phyloP scores from a whole-genome alignment of 108 stramenopile species.

The Cyclotella distinguenda region DNA sequence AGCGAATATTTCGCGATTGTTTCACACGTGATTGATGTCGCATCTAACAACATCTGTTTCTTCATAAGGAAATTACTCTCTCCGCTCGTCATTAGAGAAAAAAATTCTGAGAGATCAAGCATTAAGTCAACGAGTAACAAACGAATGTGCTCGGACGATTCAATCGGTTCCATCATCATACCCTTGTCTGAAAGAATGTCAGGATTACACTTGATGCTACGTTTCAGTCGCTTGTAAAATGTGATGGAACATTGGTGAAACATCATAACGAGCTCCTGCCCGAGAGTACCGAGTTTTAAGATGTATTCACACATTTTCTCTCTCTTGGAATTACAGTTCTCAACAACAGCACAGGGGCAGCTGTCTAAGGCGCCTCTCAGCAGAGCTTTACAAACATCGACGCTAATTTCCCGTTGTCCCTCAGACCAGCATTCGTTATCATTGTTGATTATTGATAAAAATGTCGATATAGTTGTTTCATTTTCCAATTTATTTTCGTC shows the following conservation, averaged over 20 bases:
- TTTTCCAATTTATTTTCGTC: background rate
- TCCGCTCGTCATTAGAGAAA: slow-evolving; percentile 1
- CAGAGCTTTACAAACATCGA: slow-evolving; percentile 24
- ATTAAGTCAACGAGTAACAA: slow-evolving; percentile 34
- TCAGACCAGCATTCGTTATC: slow-evolving; percentile 22
- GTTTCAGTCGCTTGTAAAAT: slow-evolving; percentile 29
- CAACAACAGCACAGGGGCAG: background rate
- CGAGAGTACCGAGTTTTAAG: background rate
- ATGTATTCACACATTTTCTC: background rate
- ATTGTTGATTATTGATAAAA: background rate
- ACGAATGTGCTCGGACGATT: slow-evolving; percentile 43
- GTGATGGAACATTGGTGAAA: slow-evolving; percentile 14
- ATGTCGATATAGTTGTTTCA: slow-evolving; percentile 1
- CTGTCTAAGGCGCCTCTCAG: slow-evolving; percentile 6
- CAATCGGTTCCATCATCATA: slow-evolving; percentile 10
- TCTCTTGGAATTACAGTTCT: background rate
- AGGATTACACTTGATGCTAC: background rate
- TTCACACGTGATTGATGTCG: slow-evolving; percentile 26
- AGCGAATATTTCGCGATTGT: slow-evolving; percentile 27
- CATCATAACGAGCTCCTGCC: background rate
- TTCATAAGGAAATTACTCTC: background rate
- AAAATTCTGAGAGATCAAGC: slow-evolving; percentile 22
- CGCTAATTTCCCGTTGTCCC: slow-evolving; percentile 43
- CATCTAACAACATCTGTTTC: slow-evolving; percentile 10
- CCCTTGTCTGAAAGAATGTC: background rate